phyloP scores from a whole-genome alignment of 2,329 filamentous ascomycete species.

The Cladosporium colombiae region DNA sequence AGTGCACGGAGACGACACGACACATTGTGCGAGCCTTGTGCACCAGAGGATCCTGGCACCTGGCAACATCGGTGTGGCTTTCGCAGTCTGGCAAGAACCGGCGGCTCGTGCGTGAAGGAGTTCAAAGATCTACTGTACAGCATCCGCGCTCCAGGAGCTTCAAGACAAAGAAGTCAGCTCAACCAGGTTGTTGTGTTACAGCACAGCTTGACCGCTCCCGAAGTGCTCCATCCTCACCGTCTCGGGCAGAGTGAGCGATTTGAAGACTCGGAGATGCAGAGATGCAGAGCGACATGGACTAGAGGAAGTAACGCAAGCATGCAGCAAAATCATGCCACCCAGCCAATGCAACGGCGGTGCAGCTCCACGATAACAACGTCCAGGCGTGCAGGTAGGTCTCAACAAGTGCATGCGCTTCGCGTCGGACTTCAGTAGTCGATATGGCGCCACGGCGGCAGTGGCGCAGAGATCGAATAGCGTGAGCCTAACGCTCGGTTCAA shows the following conservation, averaged over 20 bases:
- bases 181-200: neutral
- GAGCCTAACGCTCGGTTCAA: conserved; percentile 2
- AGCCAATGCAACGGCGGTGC: neutral
- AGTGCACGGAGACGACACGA: neutral
- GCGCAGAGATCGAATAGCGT: conserved; percentile 17
- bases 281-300: neutral
- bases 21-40: neutral
- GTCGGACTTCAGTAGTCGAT: neutral
- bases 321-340: neutral
- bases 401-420: conserved; percentile 10
- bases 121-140: conserved; percentile 9
- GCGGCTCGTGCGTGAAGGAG: conserved; percentile 5
- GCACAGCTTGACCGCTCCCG: neutral
- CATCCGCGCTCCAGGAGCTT: conserved; percentile 2
- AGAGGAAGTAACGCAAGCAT: conserved; percentile 1
- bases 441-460: conserved; percentile 12
- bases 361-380: conserved; percentile 8
- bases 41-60: neutral
- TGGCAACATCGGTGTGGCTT: neutral
- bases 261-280: conserved; percentile 1
- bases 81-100: conserved; percentile 7
- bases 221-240: neutral
- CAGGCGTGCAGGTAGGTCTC: conserved; percentile 5
- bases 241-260: neutral
- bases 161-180: neutral